A percentile compares a stretch with the other conserved stretches of the same genome.
Conservation (phyloP, 73 alveolate genomes). For the Blepharisma japonicum region DNA sequence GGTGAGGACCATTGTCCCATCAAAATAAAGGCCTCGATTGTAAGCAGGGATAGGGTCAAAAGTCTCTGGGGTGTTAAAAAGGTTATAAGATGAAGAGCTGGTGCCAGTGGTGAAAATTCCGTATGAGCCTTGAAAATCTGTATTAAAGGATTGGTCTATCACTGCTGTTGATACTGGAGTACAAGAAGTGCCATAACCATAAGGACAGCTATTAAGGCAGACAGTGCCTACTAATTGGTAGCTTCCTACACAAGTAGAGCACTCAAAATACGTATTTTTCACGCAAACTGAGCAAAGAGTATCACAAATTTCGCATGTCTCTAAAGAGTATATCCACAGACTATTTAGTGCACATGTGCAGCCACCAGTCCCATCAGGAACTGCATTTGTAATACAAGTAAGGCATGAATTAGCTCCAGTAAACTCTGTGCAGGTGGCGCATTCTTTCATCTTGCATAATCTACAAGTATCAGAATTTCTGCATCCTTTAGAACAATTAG, state of each 20-base stretch:
- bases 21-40: conserved; percentile 7
- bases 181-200: no score
- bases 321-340: background rate
- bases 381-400: conserved; percentile 9
- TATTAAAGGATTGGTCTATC: no score
- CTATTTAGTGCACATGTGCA: background rate
- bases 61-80: conserved; percentile 1
- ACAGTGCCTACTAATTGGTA: no score
- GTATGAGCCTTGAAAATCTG: no score
- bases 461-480: background rate
- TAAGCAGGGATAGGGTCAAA: conserved; percentile 17
- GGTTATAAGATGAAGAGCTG: no score
- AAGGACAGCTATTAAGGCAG: no score
- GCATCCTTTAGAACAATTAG: background rate
- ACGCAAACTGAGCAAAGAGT: background rate
- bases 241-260: conserved; percentile 1
- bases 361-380: no score
- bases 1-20: background rate
- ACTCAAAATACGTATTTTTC: background rate
- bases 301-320: conserved; percentile 8
- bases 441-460: background rate
- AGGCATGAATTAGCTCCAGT: background rate
- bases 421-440: background rate
- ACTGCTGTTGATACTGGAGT: no score
- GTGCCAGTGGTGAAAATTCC: no score